Percentiles rank a stretch among this genome's conserved stretches.
These are phyloP conservation scores for Cryptosporidium tyzzeri DNA, from an alignment of 169 alveolate genomes.

Conservation along the genomic window DNA sequence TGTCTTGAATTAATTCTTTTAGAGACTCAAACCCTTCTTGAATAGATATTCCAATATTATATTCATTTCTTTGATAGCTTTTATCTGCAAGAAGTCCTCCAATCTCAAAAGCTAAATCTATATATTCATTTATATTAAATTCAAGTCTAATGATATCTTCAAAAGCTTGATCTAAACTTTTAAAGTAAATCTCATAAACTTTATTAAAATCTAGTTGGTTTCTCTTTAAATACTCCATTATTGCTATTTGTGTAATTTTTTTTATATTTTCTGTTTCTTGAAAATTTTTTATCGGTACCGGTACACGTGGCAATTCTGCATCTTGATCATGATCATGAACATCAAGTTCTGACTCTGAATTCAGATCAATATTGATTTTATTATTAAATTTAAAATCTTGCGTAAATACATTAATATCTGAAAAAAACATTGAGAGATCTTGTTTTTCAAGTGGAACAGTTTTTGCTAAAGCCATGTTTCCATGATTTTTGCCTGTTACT, in stretches of 20 bases:
- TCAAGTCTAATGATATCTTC: background rate
- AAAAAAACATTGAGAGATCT: background rate
- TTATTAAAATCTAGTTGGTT: conserved; percentile 4
- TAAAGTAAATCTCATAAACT: conserved; percentile 22
- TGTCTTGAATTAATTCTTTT: background rate
- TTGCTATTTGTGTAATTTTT: background rate
- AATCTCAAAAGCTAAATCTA: conserved; percentile 8
- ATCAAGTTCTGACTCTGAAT: background rate
- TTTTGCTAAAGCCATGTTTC: background rate
- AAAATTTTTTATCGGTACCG: background rate
- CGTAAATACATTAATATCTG: background rate
- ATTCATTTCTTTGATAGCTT: background rate
- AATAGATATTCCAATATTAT: background rate
- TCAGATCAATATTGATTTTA: background rate
- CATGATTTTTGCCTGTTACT: background rate
- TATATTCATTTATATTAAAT: background rate
- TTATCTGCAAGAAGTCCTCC: background rate
- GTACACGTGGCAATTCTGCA: background rate
- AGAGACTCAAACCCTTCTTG: background rate
- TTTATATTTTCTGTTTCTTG: too few species aligned
- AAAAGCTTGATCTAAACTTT: conserved; percentile 7
- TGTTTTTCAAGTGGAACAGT: background rate
- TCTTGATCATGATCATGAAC: background rate
- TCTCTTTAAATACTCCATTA: conserved; percentile 4
- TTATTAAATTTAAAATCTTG: background rate